These are phyloP conservation scores for Tubosaeta sp. DNA, from an alignment of 768 basidiomycete species.

Conservation along the genomic window DNA sequence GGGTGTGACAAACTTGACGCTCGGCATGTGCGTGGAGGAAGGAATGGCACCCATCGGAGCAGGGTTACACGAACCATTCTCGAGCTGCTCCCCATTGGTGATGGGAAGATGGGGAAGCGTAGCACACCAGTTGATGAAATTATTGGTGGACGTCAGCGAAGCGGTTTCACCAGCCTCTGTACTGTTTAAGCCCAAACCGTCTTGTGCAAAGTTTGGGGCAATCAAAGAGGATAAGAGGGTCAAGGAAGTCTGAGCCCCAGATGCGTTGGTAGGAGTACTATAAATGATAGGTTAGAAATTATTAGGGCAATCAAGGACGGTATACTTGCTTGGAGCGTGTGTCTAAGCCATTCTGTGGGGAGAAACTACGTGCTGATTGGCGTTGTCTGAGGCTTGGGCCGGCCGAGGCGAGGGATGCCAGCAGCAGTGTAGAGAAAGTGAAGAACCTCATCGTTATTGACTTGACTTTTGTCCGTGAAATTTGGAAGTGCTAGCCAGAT, in stretches of 20 bases:
- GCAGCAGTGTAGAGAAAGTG: conserved; percentile 30
- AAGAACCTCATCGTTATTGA: conserved; percentile 36
- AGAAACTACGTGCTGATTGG: conserved; percentile 17
- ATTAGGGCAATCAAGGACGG: background rate
- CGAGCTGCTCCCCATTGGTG: conserved; percentile 57
- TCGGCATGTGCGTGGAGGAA: conserved; percentile 46
- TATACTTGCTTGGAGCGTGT: conserved; percentile 38
- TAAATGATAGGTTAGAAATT: background rate
- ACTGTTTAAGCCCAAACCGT: conserved; percentile 38
- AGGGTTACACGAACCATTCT: conserved; percentile 54
- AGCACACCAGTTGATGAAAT: conserved; percentile 69
- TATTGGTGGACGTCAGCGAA: conserved; percentile 61
- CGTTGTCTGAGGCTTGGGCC: conserved; percentile 34
- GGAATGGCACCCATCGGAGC: conserved; percentile 59
- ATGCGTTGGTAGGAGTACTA: conserved; percentile 11
- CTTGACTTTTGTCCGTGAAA: too few relatives aligned
- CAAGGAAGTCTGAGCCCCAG: conserved; percentile 22
- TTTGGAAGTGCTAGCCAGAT: background rate
- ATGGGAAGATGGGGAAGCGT: conserved; percentile 45
- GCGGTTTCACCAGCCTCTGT: conserved; percentile 45
- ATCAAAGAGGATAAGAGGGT: conserved; percentile 48
- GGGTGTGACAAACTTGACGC: conserved; percentile 49
- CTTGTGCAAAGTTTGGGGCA: conserved; percentile 48
- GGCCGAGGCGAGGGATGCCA: conserved; percentile 30
- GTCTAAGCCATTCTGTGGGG: conserved; percentile 38